Evolutionary conservation across 768 basidiomycete genomes (phyloP).

Genomic region (Mrakia frigida): DNA sequence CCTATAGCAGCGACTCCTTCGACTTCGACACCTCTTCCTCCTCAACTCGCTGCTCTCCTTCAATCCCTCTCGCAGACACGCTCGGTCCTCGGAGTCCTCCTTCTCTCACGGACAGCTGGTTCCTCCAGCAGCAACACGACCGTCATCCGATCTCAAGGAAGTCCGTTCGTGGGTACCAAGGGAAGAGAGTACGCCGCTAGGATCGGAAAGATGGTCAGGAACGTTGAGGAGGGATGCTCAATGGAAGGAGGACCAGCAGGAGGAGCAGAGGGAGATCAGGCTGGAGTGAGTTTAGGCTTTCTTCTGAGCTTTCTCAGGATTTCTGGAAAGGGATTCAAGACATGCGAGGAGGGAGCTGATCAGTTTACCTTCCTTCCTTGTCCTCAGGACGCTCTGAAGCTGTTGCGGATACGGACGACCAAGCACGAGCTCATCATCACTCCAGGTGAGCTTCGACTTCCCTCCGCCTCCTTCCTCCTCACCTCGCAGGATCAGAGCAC

Average conservation of each 20-base stretch:
- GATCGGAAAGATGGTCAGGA: slow-evolving; percentile 60
- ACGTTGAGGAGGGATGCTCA: slow-evolving; percentile 63
- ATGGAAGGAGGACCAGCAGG: not conserved
- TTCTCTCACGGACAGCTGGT: slow-evolving; percentile 22
- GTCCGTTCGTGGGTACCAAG: slow-evolving; percentile 41
- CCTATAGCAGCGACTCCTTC: not conserved
- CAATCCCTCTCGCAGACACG: slow-evolving; percentile 20
- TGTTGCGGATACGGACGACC: slow-evolving; percentile 85
- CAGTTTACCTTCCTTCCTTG: not conserved
- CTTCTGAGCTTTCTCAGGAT: too few relatives aligned
- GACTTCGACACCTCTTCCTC: slow-evolving; percentile 19
- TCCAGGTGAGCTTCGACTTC: slow-evolving; percentile 57
- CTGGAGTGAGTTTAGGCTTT: not conserved
- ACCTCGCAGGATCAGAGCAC: not conserved
- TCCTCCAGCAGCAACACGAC: slow-evolving; percentile 7
- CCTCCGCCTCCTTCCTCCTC: not conserved
- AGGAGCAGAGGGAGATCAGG: not conserved
- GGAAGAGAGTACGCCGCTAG: slow-evolving; percentile 41
- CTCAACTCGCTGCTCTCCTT: slow-evolving; percentile 18
- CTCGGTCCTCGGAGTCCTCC: slow-evolving; percentile 27
- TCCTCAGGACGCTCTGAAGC: slow-evolving; percentile 71
- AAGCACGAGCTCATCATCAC: slow-evolving; percentile 92
- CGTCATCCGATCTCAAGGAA: slow-evolving; percentile 65
- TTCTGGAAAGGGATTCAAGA: too few relatives aligned
- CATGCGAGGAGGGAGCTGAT: slow-evolving; percentile 13